A percentile compares a stretch with the other conserved stretches of the same genome.
phyloP scores from a whole-genome alignment of 805 yeast species.

The Metschnikowia matae region DNA sequence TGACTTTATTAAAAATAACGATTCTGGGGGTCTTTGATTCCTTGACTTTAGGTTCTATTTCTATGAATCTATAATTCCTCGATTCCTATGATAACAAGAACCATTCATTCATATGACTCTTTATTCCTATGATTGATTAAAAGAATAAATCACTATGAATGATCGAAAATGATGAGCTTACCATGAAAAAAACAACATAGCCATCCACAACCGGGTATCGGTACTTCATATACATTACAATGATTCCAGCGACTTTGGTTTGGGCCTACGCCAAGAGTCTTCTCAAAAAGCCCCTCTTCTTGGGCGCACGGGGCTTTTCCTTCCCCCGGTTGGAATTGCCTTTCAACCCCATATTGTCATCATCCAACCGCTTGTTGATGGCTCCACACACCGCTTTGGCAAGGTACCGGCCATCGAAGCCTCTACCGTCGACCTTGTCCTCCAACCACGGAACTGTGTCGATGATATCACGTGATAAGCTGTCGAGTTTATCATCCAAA shows the following conservation, averaged over 20 bases:
- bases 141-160: too few species aligned
- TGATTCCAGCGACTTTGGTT: not conserved
- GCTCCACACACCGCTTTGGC: conserved; percentile 16
- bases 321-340: too few species aligned
- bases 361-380: conserved; percentile 13
- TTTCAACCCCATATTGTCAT: conserved; percentile 3
- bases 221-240: not conserved
- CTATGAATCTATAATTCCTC: too few species aligned
- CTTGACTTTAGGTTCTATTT: too few species aligned
- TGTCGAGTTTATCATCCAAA: conserved; percentile 11
- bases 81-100: too few species aligned
- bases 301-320: not conserved
- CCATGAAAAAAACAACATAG: too few species aligned
- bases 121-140: too few species aligned
- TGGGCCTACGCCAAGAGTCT: conserved; percentile 5
- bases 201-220: too few species aligned
- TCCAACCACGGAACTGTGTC: conserved; percentile 16
- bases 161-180: too few species aligned
- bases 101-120: too few species aligned
- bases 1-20: too few species aligned
- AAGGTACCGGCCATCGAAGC: conserved; percentile 14
- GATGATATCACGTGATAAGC: conserved; percentile 12
- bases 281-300: conserved; percentile 7
- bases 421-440: conserved; percentile 8
- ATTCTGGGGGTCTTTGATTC: too few species aligned